These are phyloP conservation scores for Penicillium angulare DNA, from an alignment of 495 filamentous ascomycete species.

Conservation along the genomic window DNA sequence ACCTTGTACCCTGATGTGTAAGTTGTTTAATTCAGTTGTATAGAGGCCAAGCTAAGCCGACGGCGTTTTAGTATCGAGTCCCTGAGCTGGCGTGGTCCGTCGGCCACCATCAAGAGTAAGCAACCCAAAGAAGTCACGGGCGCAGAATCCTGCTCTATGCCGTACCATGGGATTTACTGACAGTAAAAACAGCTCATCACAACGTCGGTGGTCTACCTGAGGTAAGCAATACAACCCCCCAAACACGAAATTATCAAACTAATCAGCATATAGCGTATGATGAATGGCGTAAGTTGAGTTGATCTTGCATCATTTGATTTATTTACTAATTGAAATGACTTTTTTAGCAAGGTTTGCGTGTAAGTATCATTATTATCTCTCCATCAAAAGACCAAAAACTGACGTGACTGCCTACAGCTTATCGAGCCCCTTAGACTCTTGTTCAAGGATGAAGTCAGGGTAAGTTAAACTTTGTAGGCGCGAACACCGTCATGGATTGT, in stretches of 20 bases:
- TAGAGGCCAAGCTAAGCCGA: slow-evolving; percentile 6
- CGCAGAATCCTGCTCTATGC: neutral
- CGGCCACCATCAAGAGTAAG: slow-evolving; percentile 27
- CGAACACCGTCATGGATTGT: neutral
- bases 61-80: slow-evolving; percentile 13
- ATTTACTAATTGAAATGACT: slow-evolving; percentile 12
- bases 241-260: slow-evolving; percentile 6
- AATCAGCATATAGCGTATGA: slow-evolving; percentile 18
- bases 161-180: slow-evolving; percentile 8
- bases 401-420: slow-evolving; percentile 53
- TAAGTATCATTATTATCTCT: slow-evolving; percentile 12
- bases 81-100: slow-evolving; percentile 20
- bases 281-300: slow-evolving; percentile 22
- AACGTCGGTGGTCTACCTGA: slow-evolving; percentile 30
- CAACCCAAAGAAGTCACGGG: neutral
- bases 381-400: neutral
- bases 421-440: slow-evolving; percentile 79
- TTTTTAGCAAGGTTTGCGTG: slow-evolving; percentile 26
- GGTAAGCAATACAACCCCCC: slow-evolving; percentile 13
- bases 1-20: slow-evolving; percentile 64
- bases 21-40: neutral
- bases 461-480: neutral
- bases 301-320: slow-evolving; percentile 4
- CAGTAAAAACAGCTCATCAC: slow-evolving; percentile 25
- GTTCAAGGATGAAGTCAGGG: slow-evolving; percentile 77